A percentile compares a stretch with the other conserved stretches of the same genome.
Evolutionary conservation across 768 basidiomycete genomes (phyloP).

Genomic region (Boletus sensibilis): DNA sequence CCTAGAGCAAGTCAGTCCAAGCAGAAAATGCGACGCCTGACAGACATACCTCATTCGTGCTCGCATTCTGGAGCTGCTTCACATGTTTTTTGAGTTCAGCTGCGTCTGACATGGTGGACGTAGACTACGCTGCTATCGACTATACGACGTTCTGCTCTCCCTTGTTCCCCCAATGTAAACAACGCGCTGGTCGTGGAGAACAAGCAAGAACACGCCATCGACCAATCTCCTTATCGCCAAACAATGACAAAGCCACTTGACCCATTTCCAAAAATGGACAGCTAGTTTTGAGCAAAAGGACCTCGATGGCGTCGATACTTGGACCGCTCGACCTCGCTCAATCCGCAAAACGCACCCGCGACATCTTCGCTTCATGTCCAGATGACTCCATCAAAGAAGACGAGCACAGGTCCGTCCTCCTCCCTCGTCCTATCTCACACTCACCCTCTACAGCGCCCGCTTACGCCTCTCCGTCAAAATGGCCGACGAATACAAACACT

Average conservation of each 20-base stretch:
- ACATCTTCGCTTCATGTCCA: slow-evolving; percentile 63
- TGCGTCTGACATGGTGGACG: slow-evolving; percentile 32
- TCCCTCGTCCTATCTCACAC: neutral
- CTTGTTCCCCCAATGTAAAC: no score
- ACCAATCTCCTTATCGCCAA: slow-evolving; percentile 5
- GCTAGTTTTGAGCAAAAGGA: neutral
- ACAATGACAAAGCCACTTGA: slow-evolving; percentile 14
- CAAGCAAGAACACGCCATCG: neutral
- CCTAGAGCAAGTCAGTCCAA: slow-evolving; percentile 40
- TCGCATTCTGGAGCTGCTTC: slow-evolving; percentile 70
- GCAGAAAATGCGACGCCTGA: neutral
- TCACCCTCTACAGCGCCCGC: slow-evolving; percentile 43
- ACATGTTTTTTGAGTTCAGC: slow-evolving; percentile 77
- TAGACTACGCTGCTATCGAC: slow-evolving; percentile 25
- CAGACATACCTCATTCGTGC: slow-evolving; percentile 52
- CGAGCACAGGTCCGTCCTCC: slow-evolving; percentile 61
- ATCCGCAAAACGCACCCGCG: slow-evolving; percentile 70
- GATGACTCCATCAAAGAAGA: slow-evolving; percentile 64
- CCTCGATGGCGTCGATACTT: slow-evolving; percentile 35
- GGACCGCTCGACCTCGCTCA: slow-evolving; percentile 66
- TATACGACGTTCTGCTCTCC: neutral
- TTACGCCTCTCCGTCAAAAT: slow-evolving; percentile 82
- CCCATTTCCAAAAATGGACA: slow-evolving; percentile 10
- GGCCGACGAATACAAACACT: slow-evolving; percentile 85
- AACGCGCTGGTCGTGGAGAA: neutral